A percentile compares a stretch with the other conserved stretches of the same genome.
Conservation (phyloP, 2,329 filamentous ascomycete species). For the Myriosclerotinia duriaeana region DNA sequence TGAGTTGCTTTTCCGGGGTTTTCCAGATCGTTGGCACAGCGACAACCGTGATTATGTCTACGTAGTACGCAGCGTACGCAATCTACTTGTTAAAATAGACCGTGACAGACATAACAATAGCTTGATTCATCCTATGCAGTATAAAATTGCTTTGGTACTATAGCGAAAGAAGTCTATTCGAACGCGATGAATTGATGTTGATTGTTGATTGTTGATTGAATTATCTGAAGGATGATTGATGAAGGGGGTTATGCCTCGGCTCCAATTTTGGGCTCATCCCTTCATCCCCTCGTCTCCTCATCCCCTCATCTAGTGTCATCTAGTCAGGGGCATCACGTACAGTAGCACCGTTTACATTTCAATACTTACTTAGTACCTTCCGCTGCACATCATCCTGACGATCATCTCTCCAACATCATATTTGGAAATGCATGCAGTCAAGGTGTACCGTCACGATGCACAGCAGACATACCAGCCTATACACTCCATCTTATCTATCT, state of each 20-base stretch:
- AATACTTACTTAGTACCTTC: not conserved
- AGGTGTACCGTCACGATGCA: not conserved
- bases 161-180: not conserved
- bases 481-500: slow-evolving; percentile 50
- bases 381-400: not conserved
- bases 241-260: slow-evolving; percentile 4
- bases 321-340: no score
- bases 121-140: no score
- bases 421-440: not conserved
- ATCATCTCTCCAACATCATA: no score
- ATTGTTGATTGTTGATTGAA: not conserved
- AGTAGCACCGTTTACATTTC: no score
- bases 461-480: slow-evolving; percentile 46
- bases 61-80: not conserved
- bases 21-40: slow-evolving; percentile 18
- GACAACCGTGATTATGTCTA: slow-evolving; percentile 8
- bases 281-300: no score
- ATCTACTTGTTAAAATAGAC: no score
- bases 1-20: not conserved
- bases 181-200: not conserved
- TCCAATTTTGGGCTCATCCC: not conserved
- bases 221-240: not conserved
- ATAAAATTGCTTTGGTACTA: not conserved
- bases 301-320: no score
- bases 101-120: no score